Evolutionary conservation across 306 rosid species (phyloP), one percentile per base, ranked within the genome.

Genomic region (Trifolium repens): DNA sequence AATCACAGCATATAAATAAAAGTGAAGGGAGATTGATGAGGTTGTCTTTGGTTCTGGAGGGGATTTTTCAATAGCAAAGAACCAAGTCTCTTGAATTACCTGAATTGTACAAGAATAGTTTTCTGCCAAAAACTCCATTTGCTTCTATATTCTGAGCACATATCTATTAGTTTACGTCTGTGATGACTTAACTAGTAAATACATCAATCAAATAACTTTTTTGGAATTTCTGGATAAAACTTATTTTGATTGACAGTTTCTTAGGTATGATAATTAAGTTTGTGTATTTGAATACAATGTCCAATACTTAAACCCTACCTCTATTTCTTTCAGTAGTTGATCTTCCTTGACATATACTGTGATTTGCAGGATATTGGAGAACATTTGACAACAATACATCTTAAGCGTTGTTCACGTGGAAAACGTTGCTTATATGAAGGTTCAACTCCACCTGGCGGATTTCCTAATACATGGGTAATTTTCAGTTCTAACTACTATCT

Each of bases 341-440:
- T 57, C 39, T 13, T 57, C 67, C 79, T 75, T 59, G 64, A 66
- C 49, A 27, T 72, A 43, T 60, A 40, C 19, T 58, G 16, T 76
- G 69, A 27, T 69, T 69, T 72, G 81, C 89, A 96, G 99, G 99
- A 96, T 78, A 87, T 90, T 78, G 98, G 89, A 10, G 99, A 96
- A 77, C 98, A 89, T 86, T 85, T 96, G 81, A 90, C 98, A 77
- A 90, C 98, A 24, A 69, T 90, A 76, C 79, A 96, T 75, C 91
- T 96, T 42, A 89, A 88, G 78, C 92, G 97, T 13, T 96, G 98
- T 81, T 87, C 96, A 2, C 99, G 98, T 54, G 99, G 99, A 67
- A 96, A 96, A 73, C 97, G 97, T 49, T 96, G 99, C 85, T 78
- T 96, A 75, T 96, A 92, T 40, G 99, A 92, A 87, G 99, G 99